Evolutionary conservation across 352 stramenopile species (phyloP).

Genomic region (Sclerospora graminicola): DNA sequence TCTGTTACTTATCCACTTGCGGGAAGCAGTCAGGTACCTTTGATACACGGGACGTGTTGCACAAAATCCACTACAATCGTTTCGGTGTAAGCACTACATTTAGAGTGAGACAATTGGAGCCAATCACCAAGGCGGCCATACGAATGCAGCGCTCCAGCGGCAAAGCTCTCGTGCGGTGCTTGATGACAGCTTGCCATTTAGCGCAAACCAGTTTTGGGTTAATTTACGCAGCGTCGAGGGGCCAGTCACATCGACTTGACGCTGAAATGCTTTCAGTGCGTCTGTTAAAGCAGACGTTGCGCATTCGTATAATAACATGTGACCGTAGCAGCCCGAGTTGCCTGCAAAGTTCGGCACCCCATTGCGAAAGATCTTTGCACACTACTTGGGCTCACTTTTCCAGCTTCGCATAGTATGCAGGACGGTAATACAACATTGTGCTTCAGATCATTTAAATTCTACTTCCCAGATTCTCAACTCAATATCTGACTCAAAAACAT

Average conservation of each 20-base stretch:
- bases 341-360: constrained; percentile 5
- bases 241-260: constrained; percentile 2
- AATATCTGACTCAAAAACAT: too few relatives aligned
- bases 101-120: constrained; percentile 3
- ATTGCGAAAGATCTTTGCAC: constrained; percentile 7
- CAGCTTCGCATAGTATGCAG: too few relatives aligned
- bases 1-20: too few relatives aligned
- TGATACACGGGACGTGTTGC: too few relatives aligned
- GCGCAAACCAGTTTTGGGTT: neutral
- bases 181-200: neutral
- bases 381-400: too few relatives aligned
- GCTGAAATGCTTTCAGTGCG: constrained; percentile 9
- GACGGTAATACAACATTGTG: too few relatives aligned
- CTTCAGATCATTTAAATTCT: too few relatives aligned
- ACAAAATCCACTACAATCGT: too few relatives aligned
- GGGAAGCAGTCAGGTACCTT: constrained; percentile 1
- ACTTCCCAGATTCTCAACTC: too few relatives aligned
- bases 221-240: neutral
- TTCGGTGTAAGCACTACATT: neutral
- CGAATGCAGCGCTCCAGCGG: neutral
- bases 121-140: constrained; percentile 8
- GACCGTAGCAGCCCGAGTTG: constrained; percentile 2
- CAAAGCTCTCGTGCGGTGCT: constrained; percentile 2
- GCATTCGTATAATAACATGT: too few relatives aligned
- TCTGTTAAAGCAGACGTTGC: neutral